Conservation (phyloP, 2,329 filamentous ascomycete genomes). For the Aureobasidium leucospermi region DNA sequence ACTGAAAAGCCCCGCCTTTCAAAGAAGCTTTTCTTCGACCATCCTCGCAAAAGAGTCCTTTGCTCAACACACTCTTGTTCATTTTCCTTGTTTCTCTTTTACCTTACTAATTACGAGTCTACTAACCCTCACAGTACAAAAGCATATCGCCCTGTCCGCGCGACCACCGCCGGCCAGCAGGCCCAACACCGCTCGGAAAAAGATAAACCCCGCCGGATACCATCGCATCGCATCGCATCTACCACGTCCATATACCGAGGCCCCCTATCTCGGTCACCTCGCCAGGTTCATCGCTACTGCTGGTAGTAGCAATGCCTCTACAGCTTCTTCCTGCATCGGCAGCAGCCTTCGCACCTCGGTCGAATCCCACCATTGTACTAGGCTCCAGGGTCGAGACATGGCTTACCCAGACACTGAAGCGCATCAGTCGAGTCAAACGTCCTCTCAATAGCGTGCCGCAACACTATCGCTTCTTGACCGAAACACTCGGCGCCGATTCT, state of each 20-base stretch:
- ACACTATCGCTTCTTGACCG: constrained; percentile 90
- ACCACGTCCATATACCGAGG: not conserved
- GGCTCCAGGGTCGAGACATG: constrained; percentile 89
- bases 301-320: constrained; percentile 61
- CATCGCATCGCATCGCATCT: constrained; percentile 15
- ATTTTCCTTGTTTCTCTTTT: not conserved
- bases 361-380: constrained; percentile 89
- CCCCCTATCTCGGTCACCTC: not conserved
- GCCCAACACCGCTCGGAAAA: constrained; percentile 7
- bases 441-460: constrained; percentile 95
- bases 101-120: not conserved
- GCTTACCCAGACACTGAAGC: constrained; percentile 93
- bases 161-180: not conserved
- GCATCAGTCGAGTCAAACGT: constrained; percentile 93
- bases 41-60: not conserved
- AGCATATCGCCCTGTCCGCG: not conserved
- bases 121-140: constrained; percentile 11
- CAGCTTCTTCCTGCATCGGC: constrained; percentile 92
- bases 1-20: constrained; percentile 9
- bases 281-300: not conserved
- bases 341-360: constrained; percentile 88
- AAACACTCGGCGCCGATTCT: constrained; percentile 80
- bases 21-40: constrained; percentile 11
- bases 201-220: constrained; percentile 2
- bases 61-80: constrained; percentile 4